Base-by-base conservation (phyloP, 495 filamentous ascomycete genomes). In the Penicillium canescens region DNA sequence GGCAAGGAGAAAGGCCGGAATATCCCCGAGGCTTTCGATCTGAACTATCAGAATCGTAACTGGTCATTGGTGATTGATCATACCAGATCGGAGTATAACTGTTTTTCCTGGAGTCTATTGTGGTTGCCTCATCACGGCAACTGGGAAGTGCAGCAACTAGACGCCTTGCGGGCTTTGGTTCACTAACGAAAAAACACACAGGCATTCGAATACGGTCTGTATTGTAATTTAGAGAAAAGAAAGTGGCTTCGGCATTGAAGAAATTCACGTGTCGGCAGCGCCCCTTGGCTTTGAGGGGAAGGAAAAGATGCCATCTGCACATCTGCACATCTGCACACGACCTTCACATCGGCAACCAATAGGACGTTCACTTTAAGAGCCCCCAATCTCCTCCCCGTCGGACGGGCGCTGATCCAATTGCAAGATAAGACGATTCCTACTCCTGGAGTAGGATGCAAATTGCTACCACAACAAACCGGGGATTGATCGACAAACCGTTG, bases 401-500 rank as follows among this genome's bases (percentile, higher is more conserved):
- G 42, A 28, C 3, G 0, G 21, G 21, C 8, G 42, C 6, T 21
- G 21, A 21, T 54, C 43, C 43, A 42, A 41, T 51, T 33, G 40
- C 42, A 26, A 36, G 16, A 48, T 16, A 34, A 35, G 54, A 34
- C 41, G 47, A 45, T 52, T 37, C 16, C 34, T 38, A 18, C 18
- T 18, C 18, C 18, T 18, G 20, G 48, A 18, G 13, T 33, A 10
- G 38, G 34, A 7, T 31, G 9, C 7, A 31, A 4, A 6, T 24
- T 24, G 23, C 9, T 10, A 5, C 28, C 2, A 4, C 28, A 6
- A 5, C 24, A 26, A 46, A 31, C 42, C 33, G 48, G 37, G 20
- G 49, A 59, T 55, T 57, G 62, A 65, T 65, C 62, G 59, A 65
- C 59, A 55, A 51, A 62, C 60, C 62, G 62, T 66, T 66, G 28